Evolutionary conservation across 164 flowering plant species (phyloP), one percentile per base, ranked within the genome.

Genomic region (Buxus sempervirens): DNA sequence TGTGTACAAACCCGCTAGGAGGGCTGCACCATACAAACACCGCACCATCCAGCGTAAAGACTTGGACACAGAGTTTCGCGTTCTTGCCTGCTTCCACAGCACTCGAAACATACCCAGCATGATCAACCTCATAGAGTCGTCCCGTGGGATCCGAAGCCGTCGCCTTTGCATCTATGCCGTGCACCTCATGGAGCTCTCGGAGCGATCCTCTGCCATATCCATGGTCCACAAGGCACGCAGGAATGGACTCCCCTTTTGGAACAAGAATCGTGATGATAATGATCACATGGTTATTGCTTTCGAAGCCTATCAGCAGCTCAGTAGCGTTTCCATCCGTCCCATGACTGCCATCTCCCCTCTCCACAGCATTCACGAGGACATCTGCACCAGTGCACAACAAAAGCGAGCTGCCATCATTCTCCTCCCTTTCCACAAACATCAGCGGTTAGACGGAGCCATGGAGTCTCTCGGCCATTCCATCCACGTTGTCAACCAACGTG

Each of bases 111-210:
- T 84, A 60, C 88, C 88, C 1, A 61, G 79, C 55, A 32, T 78
- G 54, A 81, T 84, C 69, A 82, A 84, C 70, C 79, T 84, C 18
- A 68, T 84, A 0, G 88, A 84, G 59, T 62, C 80, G 0, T 82
- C 84, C 22, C 76, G 88, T 0, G 88, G 88, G 19, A 82, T 63
- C 23, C 76, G 74, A 9, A 54, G 73, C 1, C 69, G 66, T 3
- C 64, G 78, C 0, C 75, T 84, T 22, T 69, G 71, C 23, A 78
- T 84, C 10, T 84, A 84, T 27, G 84, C 88, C 9, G 78, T 81
- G 86, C 88, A 84, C 73, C 75, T 84, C 5, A 84, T 84, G 88
- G 88, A 84, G 59, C 76, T 84, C 24, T 84, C 85, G 0, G 88
- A 84, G 66, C 68, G 88, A 25, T 73, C 88, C 8, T 84, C 88